Evolutionary conservation across 306 rosid genomes (phyloP).

Genomic region (Acmispon strigosus): DNA sequence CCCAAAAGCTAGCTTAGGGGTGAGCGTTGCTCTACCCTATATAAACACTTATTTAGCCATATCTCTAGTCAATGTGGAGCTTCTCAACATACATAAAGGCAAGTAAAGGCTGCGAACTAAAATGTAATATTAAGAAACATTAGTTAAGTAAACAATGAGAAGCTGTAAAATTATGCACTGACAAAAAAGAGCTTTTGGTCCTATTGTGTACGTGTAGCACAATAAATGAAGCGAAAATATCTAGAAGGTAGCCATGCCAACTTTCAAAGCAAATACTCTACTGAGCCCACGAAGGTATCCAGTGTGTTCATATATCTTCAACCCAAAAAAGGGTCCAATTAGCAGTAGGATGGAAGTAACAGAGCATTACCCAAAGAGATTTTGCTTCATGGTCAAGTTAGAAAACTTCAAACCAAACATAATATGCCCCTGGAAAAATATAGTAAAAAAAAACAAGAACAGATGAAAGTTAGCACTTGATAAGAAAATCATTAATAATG

Average conservation of each 20-base stretch:
- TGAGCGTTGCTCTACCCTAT: too few relatives aligned
- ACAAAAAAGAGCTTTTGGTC: neutral
- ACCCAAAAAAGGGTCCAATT: neutral
- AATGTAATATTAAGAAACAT: neutral
- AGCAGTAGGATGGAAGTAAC: slow-evolving; percentile 18
- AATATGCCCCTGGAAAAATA: slow-evolving; percentile 60
- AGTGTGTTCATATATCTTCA: neutral
- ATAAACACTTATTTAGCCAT: too few relatives aligned
- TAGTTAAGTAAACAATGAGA: neutral
- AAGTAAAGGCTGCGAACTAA: neutral
- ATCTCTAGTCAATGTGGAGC: too few relatives aligned
- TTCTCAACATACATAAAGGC: too few relatives aligned
- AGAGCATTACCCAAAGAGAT: slow-evolving; percentile 56
- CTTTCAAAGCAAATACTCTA: neutral
- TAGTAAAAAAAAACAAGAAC: neutral
- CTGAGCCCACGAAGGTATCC: neutral
- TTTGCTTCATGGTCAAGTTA: slow-evolving; percentile 81
- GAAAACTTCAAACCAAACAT: slow-evolving; percentile 71
- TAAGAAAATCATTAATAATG: neutral
- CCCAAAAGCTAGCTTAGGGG: too few relatives aligned
- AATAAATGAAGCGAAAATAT: neutral
- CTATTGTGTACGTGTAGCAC: neutral
- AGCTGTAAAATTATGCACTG: neutral
- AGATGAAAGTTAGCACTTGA: neutral
- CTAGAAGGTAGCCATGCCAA: neutral